Percentiles rank a stretch among this genome's conserved stretches.
These are phyloP conservation scores for Aspergillus versicolor DNA, from an alignment of 2,329 filamentous ascomycete genomes.

Conservation along the genomic window DNA sequence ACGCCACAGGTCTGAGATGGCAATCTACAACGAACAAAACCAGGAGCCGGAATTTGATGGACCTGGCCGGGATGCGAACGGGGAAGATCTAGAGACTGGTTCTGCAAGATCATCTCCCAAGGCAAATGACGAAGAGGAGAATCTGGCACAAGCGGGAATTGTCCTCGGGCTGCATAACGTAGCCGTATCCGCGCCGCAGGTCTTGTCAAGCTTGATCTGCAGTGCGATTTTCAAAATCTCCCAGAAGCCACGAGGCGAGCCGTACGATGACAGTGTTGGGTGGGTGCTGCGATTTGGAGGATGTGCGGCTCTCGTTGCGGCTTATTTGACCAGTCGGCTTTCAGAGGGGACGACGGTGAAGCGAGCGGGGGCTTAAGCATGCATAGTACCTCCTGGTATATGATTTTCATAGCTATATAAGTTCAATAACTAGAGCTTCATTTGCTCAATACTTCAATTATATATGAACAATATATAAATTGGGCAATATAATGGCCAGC, in stretches of 20 bases:
- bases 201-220: slow-evolving; percentile 81
- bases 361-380: background rate
- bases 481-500: too few species aligned
- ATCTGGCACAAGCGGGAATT: slow-evolving; percentile 77
- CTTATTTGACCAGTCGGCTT: slow-evolving; percentile 68
- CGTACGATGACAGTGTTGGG: slow-evolving; percentile 82
- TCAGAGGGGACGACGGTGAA: slow-evolving; percentile 53
- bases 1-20: slow-evolving; percentile 37
- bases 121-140: slow-evolving; percentile 43
- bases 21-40: slow-evolving; percentile 16
- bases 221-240: slow-evolving; percentile 79
- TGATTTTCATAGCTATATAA: background rate
- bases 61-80: background rate
- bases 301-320: slow-evolving; percentile 72
- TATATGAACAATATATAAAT: too few species aligned
- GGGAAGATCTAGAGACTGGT: slow-evolving; percentile 29
- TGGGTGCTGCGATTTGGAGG: slow-evolving; percentile 86
- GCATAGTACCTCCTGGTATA: background rate
- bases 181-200: slow-evolving; percentile 86
- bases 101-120: slow-evolving; percentile 20
- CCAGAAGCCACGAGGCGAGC: slow-evolving; percentile 81
- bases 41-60: background rate
- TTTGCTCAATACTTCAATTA: background rate
- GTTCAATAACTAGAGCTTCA: background rate
- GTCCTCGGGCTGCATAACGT: slow-evolving; percentile 96